Conservation (phyloP, 768 basidiomycete species). For the Amanita exitialis region DNA sequence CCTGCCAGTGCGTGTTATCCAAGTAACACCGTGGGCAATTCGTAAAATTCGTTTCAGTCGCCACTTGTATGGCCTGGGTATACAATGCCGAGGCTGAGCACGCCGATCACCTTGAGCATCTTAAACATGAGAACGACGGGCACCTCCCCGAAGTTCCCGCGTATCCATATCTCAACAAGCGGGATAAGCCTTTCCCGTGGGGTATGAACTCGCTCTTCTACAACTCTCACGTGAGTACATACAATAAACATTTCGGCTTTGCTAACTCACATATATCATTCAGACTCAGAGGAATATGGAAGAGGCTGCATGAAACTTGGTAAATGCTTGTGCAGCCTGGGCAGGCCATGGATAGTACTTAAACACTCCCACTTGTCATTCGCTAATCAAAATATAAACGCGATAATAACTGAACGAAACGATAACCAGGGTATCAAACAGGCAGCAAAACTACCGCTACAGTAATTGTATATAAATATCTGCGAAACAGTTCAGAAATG, state of each 20-base stretch:
- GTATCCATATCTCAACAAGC: conserved; percentile 72
- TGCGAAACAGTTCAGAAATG: not conserved
- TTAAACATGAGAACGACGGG: conserved; percentile 65
- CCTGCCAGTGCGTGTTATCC: conserved; percentile 53
- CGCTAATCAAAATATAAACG: not conserved
- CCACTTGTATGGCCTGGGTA: conserved; percentile 40
- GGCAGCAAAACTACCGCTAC: not conserved
- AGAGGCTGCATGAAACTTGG: conserved; percentile 10
- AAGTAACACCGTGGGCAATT: not conserved
- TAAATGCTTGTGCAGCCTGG: not conserved
- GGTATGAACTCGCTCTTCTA: conserved; percentile 77
- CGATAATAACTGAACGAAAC: not conserved
- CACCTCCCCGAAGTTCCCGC: conserved; percentile 57
- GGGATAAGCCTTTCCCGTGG: conserved; percentile 80
- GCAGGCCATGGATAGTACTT: not conserved
- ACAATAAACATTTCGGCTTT: not conserved
- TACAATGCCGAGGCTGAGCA: conserved; percentile 56
- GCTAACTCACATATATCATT: not conserved
- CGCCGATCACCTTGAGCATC: conserved; percentile 57
- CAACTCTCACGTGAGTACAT: conserved; percentile 51
- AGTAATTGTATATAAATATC: not conserved
- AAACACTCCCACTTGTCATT: not conserved
- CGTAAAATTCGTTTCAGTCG: conserved; percentile 22
- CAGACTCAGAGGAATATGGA: conserved; percentile 63
- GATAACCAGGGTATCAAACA: not conserved